Percentiles rank a stretch among this genome's conserved stretches.
These are phyloP conservation scores for Kockovaella imperatae DNA, from an alignment of 768 basidiomycete genomes.

Conservation along the genomic window DNA sequence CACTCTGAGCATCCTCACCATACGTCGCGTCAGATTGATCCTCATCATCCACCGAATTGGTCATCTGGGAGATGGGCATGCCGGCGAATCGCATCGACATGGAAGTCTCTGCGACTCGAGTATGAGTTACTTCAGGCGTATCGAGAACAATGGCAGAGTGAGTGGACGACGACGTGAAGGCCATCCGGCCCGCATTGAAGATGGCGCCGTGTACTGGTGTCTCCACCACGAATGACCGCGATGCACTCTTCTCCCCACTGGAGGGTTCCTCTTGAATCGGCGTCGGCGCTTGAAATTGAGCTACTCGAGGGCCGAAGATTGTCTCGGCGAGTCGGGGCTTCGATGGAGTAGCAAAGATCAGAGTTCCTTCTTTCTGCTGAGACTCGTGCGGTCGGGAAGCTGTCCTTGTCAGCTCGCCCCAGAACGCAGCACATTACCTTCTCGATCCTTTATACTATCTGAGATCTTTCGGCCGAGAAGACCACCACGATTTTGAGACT, in stretches of 20 bases:
- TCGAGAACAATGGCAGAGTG: not conserved
- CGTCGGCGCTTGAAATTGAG: slow-evolving; percentile 13
- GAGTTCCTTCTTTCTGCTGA: slow-evolving; percentile 10
- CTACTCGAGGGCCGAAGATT: slow-evolving; percentile 3
- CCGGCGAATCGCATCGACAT: too few species aligned
- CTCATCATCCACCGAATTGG: too few species aligned
- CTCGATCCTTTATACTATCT: slow-evolving; percentile 12
- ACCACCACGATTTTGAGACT: slow-evolving; percentile 6
- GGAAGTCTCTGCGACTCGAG: not conserved
- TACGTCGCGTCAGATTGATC: slow-evolving; percentile 1
- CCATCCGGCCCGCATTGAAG: not conserved
- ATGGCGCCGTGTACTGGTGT: slow-evolving; percentile 15
- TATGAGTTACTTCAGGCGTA: not conserved
- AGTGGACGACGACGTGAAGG: not conserved
- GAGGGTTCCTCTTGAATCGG: slow-evolving; percentile 28
- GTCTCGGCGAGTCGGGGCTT: slow-evolving; percentile 20
- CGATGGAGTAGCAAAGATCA: slow-evolving; percentile 38
- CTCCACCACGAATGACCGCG: slow-evolving; percentile 18
- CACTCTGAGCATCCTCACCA: too few species aligned
- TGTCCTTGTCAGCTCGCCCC: not conserved
- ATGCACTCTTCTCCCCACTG: not conserved
- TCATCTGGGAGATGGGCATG: too few species aligned
- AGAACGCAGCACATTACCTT: too few species aligned
- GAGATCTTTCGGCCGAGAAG: slow-evolving; percentile 29
- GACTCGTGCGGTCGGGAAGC: not conserved